A percentile compares a stretch with the other conserved stretches of the same genome.
Evolutionary conservation across 352 stramenopile species (phyloP).

Genomic region (Globisporangium paddicum): DNA sequence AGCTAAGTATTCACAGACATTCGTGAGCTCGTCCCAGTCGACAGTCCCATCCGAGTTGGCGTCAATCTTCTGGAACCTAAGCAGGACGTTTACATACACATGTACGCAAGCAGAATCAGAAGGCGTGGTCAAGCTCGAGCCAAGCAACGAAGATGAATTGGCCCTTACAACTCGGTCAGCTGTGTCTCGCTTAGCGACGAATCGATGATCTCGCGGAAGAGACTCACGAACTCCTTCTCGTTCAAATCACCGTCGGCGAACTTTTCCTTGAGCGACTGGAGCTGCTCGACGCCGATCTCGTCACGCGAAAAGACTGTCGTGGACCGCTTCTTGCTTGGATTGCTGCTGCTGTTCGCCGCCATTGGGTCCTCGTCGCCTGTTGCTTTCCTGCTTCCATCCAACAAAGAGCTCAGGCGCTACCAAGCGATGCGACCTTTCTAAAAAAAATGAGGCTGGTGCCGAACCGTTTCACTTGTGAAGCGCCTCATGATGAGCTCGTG

Average conservation of each 20-base stretch:
- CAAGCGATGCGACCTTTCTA: neutral
- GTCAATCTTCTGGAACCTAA: slow-evolving; percentile 86
- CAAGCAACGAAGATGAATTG: neutral
- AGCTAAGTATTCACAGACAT: slow-evolving; percentile 23
- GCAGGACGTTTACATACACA: neutral
- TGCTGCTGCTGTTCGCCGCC: slow-evolving; percentile 6
- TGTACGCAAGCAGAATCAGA: neutral
- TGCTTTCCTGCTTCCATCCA: neutral
- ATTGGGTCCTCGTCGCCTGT: neutral
- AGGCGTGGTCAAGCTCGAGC: neutral
- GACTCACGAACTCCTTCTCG: slow-evolving; percentile 81
- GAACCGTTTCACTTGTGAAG: neutral
- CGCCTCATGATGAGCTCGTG: too few species aligned
- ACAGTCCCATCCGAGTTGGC: slow-evolving; percentile 84
- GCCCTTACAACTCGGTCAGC: slow-evolving; percentile 69
- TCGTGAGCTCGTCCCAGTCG: slow-evolving; percentile 89
- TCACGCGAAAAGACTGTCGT: slow-evolving; percentile 71
- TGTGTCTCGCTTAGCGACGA: slow-evolving; percentile 72
- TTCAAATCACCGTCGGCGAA: slow-evolving; percentile 80
- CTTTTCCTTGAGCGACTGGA: slow-evolving; percentile 81
- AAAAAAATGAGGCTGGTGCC: too few species aligned
- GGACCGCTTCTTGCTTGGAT: slow-evolving; percentile 22
- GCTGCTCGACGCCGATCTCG: slow-evolving; percentile 76
- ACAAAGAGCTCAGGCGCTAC: neutral
- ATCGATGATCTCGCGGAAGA: slow-evolving; percentile 81